Evolutionary conservation across 2,329 filamentous ascomycete genomes (phyloP).

Genomic region (Aspergillus proliferans): DNA sequence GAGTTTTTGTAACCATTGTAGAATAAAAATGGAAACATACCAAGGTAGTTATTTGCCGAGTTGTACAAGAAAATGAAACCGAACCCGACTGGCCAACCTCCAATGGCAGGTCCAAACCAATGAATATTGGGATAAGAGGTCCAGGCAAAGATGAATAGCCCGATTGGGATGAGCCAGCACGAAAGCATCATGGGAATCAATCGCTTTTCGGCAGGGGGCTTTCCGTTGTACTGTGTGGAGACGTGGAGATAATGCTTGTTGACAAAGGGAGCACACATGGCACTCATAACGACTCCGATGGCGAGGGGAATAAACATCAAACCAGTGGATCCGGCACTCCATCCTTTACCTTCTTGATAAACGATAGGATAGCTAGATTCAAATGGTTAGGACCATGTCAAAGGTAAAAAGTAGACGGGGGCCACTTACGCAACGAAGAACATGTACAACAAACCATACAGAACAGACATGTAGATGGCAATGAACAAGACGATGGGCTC

Average conservation of each 20-base stretch:
- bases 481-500: slow-evolving; percentile 84
- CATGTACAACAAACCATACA: slow-evolving; percentile 50
- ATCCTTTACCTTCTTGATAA: slow-evolving; percentile 75
- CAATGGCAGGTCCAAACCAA: slow-evolving; percentile 68
- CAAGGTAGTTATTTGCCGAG: slow-evolving; percentile 66
- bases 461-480: slow-evolving; percentile 75
- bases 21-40: slow-evolving; percentile 14
- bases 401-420: slow-evolving; percentile 24
- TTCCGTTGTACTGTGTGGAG: slow-evolving; percentile 58
- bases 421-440: slow-evolving; percentile 49
- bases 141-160: slow-evolving; percentile 64
- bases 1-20: not conserved
- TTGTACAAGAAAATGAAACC: slow-evolving; percentile 83
- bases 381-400: slow-evolving; percentile 7
- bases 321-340: slow-evolving; percentile 65
- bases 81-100: slow-evolving; percentile 67
- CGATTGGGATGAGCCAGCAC: slow-evolving; percentile 66
- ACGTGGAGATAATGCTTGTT: slow-evolving; percentile 74
- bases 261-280: slow-evolving; percentile 62
- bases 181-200: slow-evolving; percentile 76
- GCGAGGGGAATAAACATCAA: slow-evolving; percentile 84
- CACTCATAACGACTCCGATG: slow-evolving; percentile 64
- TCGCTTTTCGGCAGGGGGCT: slow-evolving; percentile 69
- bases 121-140: slow-evolving; percentile 58
- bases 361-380: slow-evolving; percentile 47